Conservation (phyloP, 1,284 basidiomycete genomes). For the Cryptococcus deneoformans region DNA sequence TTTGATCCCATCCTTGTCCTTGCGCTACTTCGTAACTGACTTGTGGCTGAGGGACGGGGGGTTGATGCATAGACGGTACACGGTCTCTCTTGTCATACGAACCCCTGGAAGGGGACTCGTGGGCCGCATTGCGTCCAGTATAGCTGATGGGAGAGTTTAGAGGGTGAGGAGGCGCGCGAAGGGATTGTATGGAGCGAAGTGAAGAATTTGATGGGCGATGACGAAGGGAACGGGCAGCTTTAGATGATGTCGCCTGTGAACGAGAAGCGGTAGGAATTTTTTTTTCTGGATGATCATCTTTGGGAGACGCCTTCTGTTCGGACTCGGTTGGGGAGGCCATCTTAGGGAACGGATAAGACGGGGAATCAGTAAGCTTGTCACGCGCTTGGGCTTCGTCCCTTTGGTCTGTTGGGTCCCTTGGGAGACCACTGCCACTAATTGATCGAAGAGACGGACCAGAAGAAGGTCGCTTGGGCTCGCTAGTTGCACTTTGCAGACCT, state of each 20-base stretch:
- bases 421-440: constrained; percentile 22
- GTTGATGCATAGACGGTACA: constrained; percentile 39
- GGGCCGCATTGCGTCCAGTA: constrained; percentile 18
- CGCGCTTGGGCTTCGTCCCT: neutral
- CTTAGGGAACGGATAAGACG: constrained; percentile 29
- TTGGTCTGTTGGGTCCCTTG: constrained; percentile 6
- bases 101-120: constrained; percentile 20
- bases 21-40: constrained; percentile 34
- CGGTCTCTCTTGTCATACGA: constrained; percentile 16
- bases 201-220: constrained; percentile 37
- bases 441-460: constrained; percentile 7
- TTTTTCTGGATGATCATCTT: neutral
- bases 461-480: neutral
- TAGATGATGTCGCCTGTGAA: constrained; percentile 9
- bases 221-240: constrained; percentile 16
- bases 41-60: constrained; percentile 41
- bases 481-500: neutral
- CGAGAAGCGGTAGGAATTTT: constrained; percentile 1
- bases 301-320: neutral
- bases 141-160: constrained; percentile 41
- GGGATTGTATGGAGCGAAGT: constrained; percentile 38
- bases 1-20: constrained; percentile 34
- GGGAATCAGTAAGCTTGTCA: constrained; percentile 12
- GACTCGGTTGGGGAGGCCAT: constrained; percentile 3
- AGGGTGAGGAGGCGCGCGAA: constrained; percentile 45